Evolutionary conservation across 257 asterid genomes (phyloP).

Genomic region (Capsicum baccatum): DNA sequence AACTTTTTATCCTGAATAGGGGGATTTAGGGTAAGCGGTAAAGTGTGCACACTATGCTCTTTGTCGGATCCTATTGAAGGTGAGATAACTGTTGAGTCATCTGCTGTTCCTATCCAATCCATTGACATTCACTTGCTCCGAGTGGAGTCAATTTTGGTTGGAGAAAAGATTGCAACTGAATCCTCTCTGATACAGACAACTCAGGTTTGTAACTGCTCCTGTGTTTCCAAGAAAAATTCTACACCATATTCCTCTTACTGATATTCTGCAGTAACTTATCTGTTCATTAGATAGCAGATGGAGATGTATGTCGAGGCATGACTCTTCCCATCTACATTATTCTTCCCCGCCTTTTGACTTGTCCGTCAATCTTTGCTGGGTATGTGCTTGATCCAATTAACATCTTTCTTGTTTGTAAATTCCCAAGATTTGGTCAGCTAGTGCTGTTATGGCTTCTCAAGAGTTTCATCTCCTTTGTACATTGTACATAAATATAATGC

Average conservation of each 20-base stretch:
- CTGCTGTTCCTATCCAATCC: conserved; percentile 69
- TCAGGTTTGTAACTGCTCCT: conserved; percentile 61
- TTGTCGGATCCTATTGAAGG: conserved; percentile 71
- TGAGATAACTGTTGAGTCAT: conserved; percentile 79
- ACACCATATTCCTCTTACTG: conserved; percentile 12
- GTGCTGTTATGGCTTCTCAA: not conserved
- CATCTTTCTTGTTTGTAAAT: conserved; percentile 28
- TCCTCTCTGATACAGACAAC: conserved; percentile 75
- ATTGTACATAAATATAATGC: not conserved
- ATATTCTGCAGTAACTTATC: conserved; percentile 30
- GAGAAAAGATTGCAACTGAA: conserved; percentile 82
- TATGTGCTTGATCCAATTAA: conserved; percentile 39
- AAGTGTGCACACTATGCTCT: conserved; percentile 76
- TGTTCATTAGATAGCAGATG: conserved; percentile 75
- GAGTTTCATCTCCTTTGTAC: conserved; percentile 10
- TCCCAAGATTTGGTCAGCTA: not conserved
- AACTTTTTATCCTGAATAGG: conserved; percentile 48
- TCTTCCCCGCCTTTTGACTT: conserved; percentile 88
- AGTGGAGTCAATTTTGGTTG: conserved; percentile 84
- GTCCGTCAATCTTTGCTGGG: conserved; percentile 89
- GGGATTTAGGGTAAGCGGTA: conserved; percentile 78
- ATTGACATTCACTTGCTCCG: conserved; percentile 79
- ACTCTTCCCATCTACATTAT: conserved; percentile 67
- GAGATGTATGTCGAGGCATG: conserved; percentile 72
- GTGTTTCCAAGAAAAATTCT: conserved; percentile 30